A percentile compares a stretch with the other conserved stretches of the same genome.
phyloP scores from a whole-genome alignment of 2,329 filamentous ascomycete genomes.

The Pleurostoma richardsiae region DNA sequence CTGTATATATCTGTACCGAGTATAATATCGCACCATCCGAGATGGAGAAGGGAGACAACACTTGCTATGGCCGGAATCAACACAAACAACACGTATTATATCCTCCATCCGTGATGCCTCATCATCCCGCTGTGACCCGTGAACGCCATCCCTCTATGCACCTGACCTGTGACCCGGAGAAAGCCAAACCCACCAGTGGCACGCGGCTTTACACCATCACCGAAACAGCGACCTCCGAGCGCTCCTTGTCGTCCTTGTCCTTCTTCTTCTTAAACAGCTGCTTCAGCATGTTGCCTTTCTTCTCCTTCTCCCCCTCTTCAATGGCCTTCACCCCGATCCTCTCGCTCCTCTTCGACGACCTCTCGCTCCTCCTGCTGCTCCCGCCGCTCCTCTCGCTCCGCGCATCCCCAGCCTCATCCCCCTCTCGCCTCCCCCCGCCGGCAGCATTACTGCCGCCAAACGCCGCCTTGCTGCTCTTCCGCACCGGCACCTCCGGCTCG shows the following conservation, averaged over 20 bases:
- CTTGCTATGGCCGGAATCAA: too few species aligned
- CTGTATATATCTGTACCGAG: too few species aligned
- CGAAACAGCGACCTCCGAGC: constrained; percentile 9
- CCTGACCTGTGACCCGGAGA: not conserved
- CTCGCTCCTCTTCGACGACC: constrained; percentile 21
- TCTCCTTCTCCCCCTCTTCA: constrained; percentile 30
- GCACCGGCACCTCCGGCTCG: constrained; percentile 13
- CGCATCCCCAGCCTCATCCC: constrained; percentile 16
- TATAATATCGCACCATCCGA: too few species aligned
- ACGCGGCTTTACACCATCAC: constrained; percentile 6
- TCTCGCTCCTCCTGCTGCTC: constrained; percentile 21
- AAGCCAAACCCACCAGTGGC: constrained; percentile 4
- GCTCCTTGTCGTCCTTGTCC: constrained; percentile 32
- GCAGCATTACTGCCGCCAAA: constrained; percentile 8
- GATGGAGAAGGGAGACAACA: too few species aligned
- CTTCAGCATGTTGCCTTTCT: constrained; percentile 51
- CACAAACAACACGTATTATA: too few species aligned
- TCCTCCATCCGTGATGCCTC: too few species aligned
- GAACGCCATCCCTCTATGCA: too few species aligned
- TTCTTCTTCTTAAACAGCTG: constrained; percentile 53
- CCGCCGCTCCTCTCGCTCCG: constrained; percentile 21
- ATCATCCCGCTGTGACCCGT: too few species aligned
- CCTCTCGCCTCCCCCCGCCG: not conserved
- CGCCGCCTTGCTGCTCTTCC: constrained; percentile 21
- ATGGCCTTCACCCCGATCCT: constrained; percentile 27